Percentiles rank a stretch among this genome's conserved stretches.
phyloP scores from a whole-genome alignment of 2,329 filamentous ascomycete genomes.

The Pseudogymnoascus sp. region DNA sequence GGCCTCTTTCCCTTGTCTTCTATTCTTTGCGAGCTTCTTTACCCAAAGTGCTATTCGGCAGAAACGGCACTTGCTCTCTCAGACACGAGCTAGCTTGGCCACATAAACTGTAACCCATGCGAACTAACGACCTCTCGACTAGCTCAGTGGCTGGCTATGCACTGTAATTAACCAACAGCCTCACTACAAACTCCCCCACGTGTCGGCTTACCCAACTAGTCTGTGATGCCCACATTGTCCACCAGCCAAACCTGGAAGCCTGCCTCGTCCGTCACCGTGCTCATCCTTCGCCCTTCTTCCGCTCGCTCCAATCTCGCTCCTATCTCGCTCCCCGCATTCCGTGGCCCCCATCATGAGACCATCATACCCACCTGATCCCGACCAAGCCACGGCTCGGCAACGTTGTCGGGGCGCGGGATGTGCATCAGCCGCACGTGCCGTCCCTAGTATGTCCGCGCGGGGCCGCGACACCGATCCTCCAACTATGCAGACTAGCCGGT shows the following conservation, averaged over 20 bases:
- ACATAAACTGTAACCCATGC: conserved; percentile 2
- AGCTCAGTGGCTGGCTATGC: not conserved
- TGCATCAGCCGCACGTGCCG: conserved; percentile 2
- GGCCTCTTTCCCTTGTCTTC: not conserved
- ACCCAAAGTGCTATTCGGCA: not conserved
- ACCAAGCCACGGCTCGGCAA: not conserved
- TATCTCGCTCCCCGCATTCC: not conserved
- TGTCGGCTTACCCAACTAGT: conserved; percentile 1
- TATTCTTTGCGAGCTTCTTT: not conserved
- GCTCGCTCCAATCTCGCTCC: not conserved
- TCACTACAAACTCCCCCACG: not conserved
- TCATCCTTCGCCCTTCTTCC: not conserved
- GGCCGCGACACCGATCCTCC: not conserved
- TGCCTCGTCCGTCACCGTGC: not conserved
- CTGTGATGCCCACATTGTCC: not conserved
- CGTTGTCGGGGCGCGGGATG: not conserved
- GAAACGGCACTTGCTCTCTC: not conserved
- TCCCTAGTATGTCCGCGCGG: not conserved
- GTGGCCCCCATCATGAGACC: not conserved
- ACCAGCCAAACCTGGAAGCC: not conserved
- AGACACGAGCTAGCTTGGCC: not conserved
- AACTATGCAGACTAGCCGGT: not conserved
- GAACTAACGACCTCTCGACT: not conserved
- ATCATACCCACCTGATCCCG: not conserved
- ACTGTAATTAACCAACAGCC: not conserved